Base-by-base conservation (phyloP, 176 grass and related monocot species). In the Oryza coarctata region DNA sequence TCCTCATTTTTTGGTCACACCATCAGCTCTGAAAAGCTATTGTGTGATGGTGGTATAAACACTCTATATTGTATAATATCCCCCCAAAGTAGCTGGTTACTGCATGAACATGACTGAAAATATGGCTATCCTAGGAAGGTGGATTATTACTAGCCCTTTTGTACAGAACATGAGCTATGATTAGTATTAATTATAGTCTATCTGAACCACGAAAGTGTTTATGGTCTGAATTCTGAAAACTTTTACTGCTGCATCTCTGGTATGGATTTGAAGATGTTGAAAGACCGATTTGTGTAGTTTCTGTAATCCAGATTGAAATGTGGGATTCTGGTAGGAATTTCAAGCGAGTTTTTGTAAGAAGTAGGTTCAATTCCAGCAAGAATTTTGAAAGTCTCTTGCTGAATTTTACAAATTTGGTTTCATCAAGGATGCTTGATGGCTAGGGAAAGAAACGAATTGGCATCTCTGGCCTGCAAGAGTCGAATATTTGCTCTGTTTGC, bases 81-180 rank as follows among this genome's bases (percentile, higher is more conserved):
- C 9, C 80, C 57, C 62, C 65, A 9, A 52, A 45, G 7, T 65
- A 65, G 41, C 20, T 61, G 63, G 34, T 18, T 80, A 65, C 55
- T 6, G 82, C 76, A 29, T 58, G 31, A 35, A 76, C 81, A 28
- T 45, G 32, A 36, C 49, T 70, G 70, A 83, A 83, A 12, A 80
- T 80, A 69, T 80, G 44, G 60, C 6, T 12, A 29, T 68, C 20
- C 61, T 36, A 68, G 35, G 36, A 25, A 63, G 67, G 72, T 81
- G 82, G 87, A 77, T 76, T 57, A 76, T 23, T 34, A n/a, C 68
- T 84, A 78, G 66, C 83, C 23, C 23, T 82, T 83, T 86, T 86
- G 84, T 86, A 83, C 68, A 86, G 74, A 41, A 44, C 36, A 33
- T 6, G 71, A 76, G 22, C 18, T 68, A 26, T 66, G 30, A 41